Base-by-base conservation (phyloP, 2,329 filamentous ascomycete genomes). In the Microthyrium microscopicum region DNA sequence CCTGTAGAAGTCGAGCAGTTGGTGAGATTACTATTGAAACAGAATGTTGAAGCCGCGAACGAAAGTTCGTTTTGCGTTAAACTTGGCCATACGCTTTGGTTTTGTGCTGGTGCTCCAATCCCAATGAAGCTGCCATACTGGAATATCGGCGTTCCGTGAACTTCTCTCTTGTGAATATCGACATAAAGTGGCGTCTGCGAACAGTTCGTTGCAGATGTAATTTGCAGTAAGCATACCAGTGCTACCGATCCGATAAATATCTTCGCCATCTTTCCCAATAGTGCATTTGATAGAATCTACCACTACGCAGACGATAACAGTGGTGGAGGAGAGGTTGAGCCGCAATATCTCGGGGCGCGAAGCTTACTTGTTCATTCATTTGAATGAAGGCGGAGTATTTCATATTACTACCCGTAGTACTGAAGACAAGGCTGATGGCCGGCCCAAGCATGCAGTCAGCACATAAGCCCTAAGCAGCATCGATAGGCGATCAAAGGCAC, bases 91-190 rank as follows among this genome's bases (percentile, higher is more conserved):
- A 58, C 41, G 29, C 55, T 59, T 32, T 59, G 51, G 38, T 61
- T 61, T 38, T 60, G 57, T 40, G 55, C 51, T 16, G 55, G 54
- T 5, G 50, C 50, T 6, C 57, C 57, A 6, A 58, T 45, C 15
- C 58, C 58, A 21, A 59, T 54, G 44, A 61, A 61, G 2, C 56
- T 54, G 30, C 58, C 58, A 47, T 61, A 61, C 35, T 59, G 56
- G 30, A 55, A 53, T 9, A 48, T 43, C 2, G 44, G 40, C 5
- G 51, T 51, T 30, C 53, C 51, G 32, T 58, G 51, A n/a, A 60
- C 57, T 11, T 46, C 51, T 32, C 58, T 47, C 37, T 51, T 53
- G 34, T 60, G 57, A 24, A 61, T 58, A 29, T 60, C 57, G 42
- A 60, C 53, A 36, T 57, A 61, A 35, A 61, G 50, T 0, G 56